These are phyloP conservation scores for Lasiosphaeria miniovina DNA, from an alignment of 495 filamentous ascomycete genomes.

Conservation along the genomic window DNA sequence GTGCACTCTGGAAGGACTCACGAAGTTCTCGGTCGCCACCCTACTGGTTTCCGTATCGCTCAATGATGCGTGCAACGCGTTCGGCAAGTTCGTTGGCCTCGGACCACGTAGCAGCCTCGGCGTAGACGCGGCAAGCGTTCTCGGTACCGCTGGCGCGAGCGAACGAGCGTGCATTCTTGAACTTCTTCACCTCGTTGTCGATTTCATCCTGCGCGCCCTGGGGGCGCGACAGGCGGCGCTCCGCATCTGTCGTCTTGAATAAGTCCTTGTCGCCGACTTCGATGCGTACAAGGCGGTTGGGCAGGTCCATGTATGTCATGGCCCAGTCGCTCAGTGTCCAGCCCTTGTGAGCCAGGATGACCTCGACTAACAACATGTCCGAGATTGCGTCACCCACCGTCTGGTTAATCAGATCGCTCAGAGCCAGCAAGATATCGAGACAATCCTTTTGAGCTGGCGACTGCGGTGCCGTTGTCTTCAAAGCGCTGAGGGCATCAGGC, in stretches of 20 bases:
- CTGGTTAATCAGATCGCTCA: slow-evolving; percentile 92
- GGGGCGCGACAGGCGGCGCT: slow-evolving; percentile 80
- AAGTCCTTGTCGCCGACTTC: slow-evolving; percentile 82
- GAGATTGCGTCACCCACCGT: slow-evolving; percentile 94
- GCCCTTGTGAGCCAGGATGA: slow-evolving; percentile 89
- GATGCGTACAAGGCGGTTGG: slow-evolving; percentile 89
- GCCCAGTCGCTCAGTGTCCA: slow-evolving; percentile 93
- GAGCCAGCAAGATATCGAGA: slow-evolving; percentile 73
- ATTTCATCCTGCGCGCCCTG: slow-evolving; percentile 77
- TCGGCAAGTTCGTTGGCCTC: slow-evolving; percentile 85
- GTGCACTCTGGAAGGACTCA: no score
- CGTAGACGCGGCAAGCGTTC: slow-evolving; percentile 93
- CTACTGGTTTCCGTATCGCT: slow-evolving; percentile 28
- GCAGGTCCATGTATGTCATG: slow-evolving; percentile 89
- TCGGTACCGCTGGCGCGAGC: slow-evolving; percentile 92
- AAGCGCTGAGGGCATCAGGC: slow-evolving; percentile 68
- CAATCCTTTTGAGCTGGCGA: slow-evolving; percentile 86
- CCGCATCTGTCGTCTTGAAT: slow-evolving; percentile 88
- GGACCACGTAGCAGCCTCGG: slow-evolving; percentile 82
- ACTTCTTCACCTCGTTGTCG: slow-evolving; percentile 82
- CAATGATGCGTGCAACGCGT: slow-evolving; percentile 73
- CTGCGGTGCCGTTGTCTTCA: slow-evolving; percentile 74
- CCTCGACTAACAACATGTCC: slow-evolving; percentile 93
- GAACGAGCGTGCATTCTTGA: slow-evolving; percentile 85
- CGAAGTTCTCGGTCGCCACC: slow-evolving; percentile 17